These are phyloP conservation scores for Cytidiella melzeri DNA, from an alignment of 768 basidiomycete genomes.

Conservation along the genomic window DNA sequence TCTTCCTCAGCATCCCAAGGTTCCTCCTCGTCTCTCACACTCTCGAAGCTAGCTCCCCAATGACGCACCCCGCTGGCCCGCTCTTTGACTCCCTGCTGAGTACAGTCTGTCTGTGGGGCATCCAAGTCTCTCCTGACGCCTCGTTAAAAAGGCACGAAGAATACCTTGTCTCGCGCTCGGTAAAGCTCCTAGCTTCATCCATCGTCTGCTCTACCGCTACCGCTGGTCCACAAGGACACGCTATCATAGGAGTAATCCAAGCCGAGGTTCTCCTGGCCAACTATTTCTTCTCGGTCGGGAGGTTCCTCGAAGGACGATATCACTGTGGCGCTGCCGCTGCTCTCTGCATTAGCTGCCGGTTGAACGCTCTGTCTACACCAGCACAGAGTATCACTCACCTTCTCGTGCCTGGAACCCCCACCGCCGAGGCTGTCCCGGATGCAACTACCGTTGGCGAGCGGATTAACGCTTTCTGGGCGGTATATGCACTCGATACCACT, in stretches of 20 bases:
- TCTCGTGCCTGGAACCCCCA: conserved; percentile 1
- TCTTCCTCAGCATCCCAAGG: conserved; percentile 52
- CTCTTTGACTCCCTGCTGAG: conserved; percentile 37
- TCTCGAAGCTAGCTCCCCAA: conserved; percentile 5
- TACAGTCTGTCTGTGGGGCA: conserved; percentile 32
- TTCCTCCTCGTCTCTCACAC: conserved; percentile 31
- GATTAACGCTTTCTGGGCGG: conserved; percentile 24
- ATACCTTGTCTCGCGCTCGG: conserved; percentile 40
- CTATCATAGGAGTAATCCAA: conserved; percentile 30
- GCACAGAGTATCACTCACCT: not conserved
- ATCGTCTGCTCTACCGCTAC: conserved; percentile 13
- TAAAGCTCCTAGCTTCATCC: conserved; percentile 42
- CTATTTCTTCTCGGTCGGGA: conserved; percentile 25
- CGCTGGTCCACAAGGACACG: conserved; percentile 25
- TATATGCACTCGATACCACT: conserved; percentile 18
- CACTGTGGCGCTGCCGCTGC: conserved; percentile 26
- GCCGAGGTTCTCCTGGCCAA: conserved; percentile 27
- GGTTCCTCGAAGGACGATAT: conserved; percentile 26
- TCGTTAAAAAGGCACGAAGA: conserved; percentile 25
- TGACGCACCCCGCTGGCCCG: conserved; percentile 20
- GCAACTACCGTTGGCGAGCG: conserved; percentile 20
- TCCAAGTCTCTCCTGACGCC: conserved; percentile 20
- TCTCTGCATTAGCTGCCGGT: conserved; percentile 22
- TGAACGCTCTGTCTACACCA: conserved; percentile 18
- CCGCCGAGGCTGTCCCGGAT: conserved; percentile 10